A percentile compares a stretch with the other conserved stretches of the same genome.
Evolutionary conservation across 345 rosid species (phyloP).

Genomic region (Crucihimalaya himalaica): DNA sequence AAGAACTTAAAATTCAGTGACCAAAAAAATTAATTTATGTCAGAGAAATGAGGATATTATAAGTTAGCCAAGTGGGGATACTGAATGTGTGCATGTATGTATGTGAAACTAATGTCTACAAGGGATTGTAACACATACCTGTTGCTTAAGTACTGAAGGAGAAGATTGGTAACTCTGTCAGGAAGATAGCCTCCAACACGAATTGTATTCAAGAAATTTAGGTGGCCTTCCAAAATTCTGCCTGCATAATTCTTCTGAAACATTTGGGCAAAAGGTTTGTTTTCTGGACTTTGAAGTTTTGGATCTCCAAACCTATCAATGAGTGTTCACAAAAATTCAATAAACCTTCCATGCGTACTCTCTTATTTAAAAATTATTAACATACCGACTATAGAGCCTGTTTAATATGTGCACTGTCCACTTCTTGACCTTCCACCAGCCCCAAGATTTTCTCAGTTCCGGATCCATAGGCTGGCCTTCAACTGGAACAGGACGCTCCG

Average conservation of each 20-base stretch:
- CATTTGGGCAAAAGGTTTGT: slow-evolving; percentile 82
- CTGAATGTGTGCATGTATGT: slow-evolving; percentile 5
- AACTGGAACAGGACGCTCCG: slow-evolving; percentile 92
- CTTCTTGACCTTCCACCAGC: slow-evolving; percentile 99
- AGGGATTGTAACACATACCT: slow-evolving; percentile 53
- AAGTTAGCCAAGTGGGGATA: slow-evolving; percentile 7
- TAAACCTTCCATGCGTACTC: neutral
- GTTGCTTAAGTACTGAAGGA: slow-evolving; percentile 94
- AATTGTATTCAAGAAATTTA: slow-evolving; percentile 73
- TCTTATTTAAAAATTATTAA: neutral
- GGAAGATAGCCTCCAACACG: slow-evolving; percentile 95
- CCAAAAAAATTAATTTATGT: neutral
- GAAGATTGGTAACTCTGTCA: slow-evolving; percentile 90
- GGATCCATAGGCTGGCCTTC: slow-evolving; percentile 94
- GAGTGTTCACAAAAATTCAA: neutral
- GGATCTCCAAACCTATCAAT: slow-evolving; percentile 88
- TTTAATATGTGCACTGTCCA: slow-evolving; percentile 97
- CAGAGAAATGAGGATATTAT: slow-evolving; percentile 1
- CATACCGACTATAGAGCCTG: slow-evolving; percentile 84
- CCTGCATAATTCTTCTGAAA: slow-evolving; percentile 95
- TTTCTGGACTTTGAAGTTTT: slow-evolving; percentile 83
- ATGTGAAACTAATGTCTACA: slow-evolving; percentile 16
- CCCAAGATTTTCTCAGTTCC: slow-evolving; percentile 95
- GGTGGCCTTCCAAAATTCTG: slow-evolving; percentile 89
- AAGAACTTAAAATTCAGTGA: neutral